Evolutionary conservation across 345 rosid species (phyloP).

Genomic region (Excoecaria cochinchinensis): DNA sequence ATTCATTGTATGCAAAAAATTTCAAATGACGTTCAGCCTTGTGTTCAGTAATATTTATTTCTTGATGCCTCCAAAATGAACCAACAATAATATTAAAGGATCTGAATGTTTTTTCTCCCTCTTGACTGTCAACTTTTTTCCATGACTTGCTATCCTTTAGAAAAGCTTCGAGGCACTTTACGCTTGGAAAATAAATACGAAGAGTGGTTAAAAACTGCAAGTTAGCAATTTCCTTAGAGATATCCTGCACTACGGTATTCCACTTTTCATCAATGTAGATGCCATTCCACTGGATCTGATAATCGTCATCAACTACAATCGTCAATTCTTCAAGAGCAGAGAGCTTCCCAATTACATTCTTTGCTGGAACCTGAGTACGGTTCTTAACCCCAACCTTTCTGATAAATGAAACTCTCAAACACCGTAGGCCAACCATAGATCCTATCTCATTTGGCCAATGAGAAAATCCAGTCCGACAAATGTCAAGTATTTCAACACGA

Average conservation of each 20-base stretch:
- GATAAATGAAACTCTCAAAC: slow-evolving; percentile 28
- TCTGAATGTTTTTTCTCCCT: slow-evolving; percentile 21
- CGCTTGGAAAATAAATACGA: slow-evolving; percentile 23
- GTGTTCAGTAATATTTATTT: slow-evolving; percentile 17
- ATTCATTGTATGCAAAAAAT: slow-evolving; percentile 14
- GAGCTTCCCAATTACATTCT: slow-evolving; percentile 20
- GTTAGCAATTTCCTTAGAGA: slow-evolving; percentile 3
- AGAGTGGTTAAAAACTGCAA: slow-evolving; percentile 26
- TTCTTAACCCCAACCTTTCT: slow-evolving; percentile 10
- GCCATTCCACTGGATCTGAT: neutral
- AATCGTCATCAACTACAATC: slow-evolving; percentile 12
- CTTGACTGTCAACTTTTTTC: neutral
- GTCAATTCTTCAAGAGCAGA: slow-evolving; percentile 28
- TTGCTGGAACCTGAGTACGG: neutral
- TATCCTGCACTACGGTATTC: neutral
- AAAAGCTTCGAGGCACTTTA: slow-evolving; percentile 13
- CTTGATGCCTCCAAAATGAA: neutral
- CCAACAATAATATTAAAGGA: slow-evolving; percentile 24
- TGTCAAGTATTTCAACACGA: slow-evolving; percentile 27
- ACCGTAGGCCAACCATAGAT: slow-evolving; percentile 21
- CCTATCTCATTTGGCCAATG: slow-evolving; percentile 23
- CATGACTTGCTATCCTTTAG: slow-evolving; percentile 14
- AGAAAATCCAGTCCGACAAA: slow-evolving; percentile 19
- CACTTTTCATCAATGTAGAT: slow-evolving; percentile 10
- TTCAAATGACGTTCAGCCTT: slow-evolving; percentile 21